Conservation (phyloP, 2,329 filamentous ascomycete species). For the Xylaria sp. region DNA sequence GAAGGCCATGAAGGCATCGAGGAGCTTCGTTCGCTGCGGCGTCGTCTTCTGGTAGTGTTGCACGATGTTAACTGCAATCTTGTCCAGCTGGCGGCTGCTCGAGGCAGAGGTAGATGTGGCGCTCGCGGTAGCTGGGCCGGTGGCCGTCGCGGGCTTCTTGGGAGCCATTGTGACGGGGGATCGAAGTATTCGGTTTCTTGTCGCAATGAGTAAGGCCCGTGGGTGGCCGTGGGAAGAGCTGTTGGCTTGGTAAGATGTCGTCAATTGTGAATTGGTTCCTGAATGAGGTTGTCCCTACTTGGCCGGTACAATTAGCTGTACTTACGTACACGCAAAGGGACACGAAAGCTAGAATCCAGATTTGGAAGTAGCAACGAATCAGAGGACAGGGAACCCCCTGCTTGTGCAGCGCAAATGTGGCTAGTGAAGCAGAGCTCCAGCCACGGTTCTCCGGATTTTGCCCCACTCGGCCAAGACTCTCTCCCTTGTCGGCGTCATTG, state of each 20-base stretch:
- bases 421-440: constrained; percentile 36
- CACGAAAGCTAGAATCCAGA: constrained; percentile 52
- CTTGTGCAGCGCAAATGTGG: constrained; percentile 13
- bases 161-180: constrained; percentile 58
- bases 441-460: constrained; percentile 30
- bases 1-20: constrained; percentile 92
- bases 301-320: background rate
- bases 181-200: constrained; percentile 17
- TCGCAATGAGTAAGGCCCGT: constrained; percentile 19
- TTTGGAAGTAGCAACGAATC: constrained; percentile 41
- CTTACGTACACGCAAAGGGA: constrained; percentile 43
- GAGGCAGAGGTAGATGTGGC: constrained; percentile 45
- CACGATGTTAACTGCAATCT: constrained; percentile 77
- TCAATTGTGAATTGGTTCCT: constrained; percentile 27
- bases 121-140: constrained; percentile 38
- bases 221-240: constrained; percentile 21
- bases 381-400: constrained; percentile 25
- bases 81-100: constrained; percentile 54
- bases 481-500: constrained; percentile 37
- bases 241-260: constrained; percentile 19
- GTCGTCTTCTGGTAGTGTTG: constrained; percentile 83
- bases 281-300: constrained; percentile 8
- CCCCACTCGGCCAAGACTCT: background rate
- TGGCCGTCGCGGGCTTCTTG: constrained; percentile 58
- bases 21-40: constrained; percentile 88